These are phyloP conservation scores for Paraphaeosphaeria minitans DNA, from an alignment of 2,329 filamentous ascomycete species.

Conservation along the genomic window DNA sequence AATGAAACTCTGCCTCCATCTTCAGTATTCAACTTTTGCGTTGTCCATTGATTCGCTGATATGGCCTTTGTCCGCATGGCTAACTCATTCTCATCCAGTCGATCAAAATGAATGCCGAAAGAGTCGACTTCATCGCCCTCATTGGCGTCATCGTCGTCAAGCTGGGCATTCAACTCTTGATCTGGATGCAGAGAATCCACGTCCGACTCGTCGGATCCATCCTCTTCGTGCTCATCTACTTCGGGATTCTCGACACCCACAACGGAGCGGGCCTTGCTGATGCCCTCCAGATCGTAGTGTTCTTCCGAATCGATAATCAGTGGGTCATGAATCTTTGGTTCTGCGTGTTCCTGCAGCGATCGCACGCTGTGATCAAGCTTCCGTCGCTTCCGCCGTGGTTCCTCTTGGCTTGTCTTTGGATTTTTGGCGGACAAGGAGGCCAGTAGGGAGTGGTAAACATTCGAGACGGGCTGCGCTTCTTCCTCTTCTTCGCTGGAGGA, in stretches of 20 bases:
- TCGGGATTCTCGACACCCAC: slow-evolving; percentile 18
- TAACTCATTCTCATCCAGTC: slow-evolving; percentile 66
- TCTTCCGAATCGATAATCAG: slow-evolving; percentile 18
- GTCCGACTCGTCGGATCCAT: slow-evolving; percentile 38
- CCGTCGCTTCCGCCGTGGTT: slow-evolving; percentile 58
- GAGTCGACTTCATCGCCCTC: slow-evolving; percentile 62
- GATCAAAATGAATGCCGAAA: slow-evolving; percentile 80
- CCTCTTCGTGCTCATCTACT: slow-evolving; percentile 21
- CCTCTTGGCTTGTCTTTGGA: slow-evolving; percentile 43
- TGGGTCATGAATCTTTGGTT: slow-evolving; percentile 13
- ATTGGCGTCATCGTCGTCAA: slow-evolving; percentile 53
- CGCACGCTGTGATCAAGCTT: slow-evolving; percentile 51
- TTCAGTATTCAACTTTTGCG: slow-evolving; percentile 41
- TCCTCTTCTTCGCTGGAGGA: slow-evolving; percentile 37
- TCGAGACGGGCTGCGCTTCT: slow-evolving; percentile 32
- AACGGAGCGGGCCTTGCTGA: neutral
- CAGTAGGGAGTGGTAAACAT: slow-evolving; percentile 62
- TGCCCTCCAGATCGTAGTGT: neutral
- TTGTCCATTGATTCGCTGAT: slow-evolving; percentile 56
- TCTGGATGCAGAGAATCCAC: slow-evolving; percentile 30
- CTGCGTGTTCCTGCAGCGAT: slow-evolving; percentile 17
- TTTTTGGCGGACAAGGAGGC: slow-evolving; percentile 53
- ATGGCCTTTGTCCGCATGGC: slow-evolving; percentile 56
- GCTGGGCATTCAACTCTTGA: neutral
- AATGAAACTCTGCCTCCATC: slow-evolving; percentile 36